phyloP scores from a whole-genome alignment of 169 alveolate species.

The Plasmodium relictum region DNA sequence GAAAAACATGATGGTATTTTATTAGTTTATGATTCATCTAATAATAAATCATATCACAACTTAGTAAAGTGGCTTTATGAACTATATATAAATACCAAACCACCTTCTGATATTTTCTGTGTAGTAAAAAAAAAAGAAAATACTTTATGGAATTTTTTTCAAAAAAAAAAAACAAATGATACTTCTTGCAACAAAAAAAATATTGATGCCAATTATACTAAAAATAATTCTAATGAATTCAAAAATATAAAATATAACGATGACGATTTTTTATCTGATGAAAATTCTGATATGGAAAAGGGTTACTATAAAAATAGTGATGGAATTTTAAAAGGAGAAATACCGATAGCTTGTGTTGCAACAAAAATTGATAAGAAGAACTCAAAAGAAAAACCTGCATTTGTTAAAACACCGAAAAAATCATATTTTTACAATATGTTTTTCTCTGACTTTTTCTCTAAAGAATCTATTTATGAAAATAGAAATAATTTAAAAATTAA shows the following conservation, averaged over 20 bases:
- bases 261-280: constrained; percentile 18
- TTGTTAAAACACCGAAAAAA: constrained; percentile 53
- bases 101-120: constrained; percentile 67
- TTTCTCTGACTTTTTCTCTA: constrained; percentile 42
- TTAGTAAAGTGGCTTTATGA: constrained; percentile 69
- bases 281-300: constrained; percentile 31
- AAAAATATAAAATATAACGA: constrained; percentile 1
- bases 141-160: constrained; percentile 40
- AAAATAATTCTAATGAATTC: neutral
- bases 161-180: neutral
- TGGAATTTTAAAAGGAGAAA: constrained; percentile 49
- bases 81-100: constrained; percentile 39
- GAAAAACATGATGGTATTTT: constrained; percentile 64
- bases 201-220: neutral
- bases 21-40: constrained; percentile 64
- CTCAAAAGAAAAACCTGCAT: constrained; percentile 72
- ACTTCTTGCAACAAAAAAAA: neutral
- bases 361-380: constrained; percentile 71
- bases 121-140: constrained; percentile 17
- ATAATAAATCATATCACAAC: constrained; percentile 70
- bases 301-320: constrained; percentile 14
- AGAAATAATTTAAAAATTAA: constrained; percentile 39
- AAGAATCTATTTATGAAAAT: constrained; percentile 17
- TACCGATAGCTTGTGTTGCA: constrained; percentile 71
- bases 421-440: constrained; percentile 29